Evolutionary conservation across 441 rosid genomes (phyloP), one percentile per base, ranked within the genome.

Genomic region (Lepidium campestre): DNA sequence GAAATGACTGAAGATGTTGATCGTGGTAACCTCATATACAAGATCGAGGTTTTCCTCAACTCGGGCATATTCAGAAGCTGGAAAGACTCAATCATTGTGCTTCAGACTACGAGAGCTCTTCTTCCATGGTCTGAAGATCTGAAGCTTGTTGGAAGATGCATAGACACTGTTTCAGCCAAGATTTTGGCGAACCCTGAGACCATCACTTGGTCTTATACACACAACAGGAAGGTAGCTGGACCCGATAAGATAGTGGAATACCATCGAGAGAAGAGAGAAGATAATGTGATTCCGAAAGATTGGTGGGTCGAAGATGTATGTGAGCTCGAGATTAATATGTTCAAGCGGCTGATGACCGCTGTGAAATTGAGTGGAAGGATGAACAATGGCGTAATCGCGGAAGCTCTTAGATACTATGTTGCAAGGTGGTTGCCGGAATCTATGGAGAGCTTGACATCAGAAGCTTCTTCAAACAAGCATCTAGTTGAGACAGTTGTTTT

Each of bases 301-400:
- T 94, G 98, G 99, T 94, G 99, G 99, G 93, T 89, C 3, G 99
- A 94, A 85, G 99, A 91, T 82, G 66, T 87, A 13, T 88, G 91
- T 50, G 99, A 89, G 72, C 83, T 94, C 6, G 96, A 91, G 55
- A 79, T 91, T 56, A 88, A 85, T 79, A 80, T 86, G 59, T 94
- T 84, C 68, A 84, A 91, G 78, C 76, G 79, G 70, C 88, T 91
- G n/a, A 84, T 94, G 71, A 35, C 72, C 52, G 71, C 80, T 67
- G 85, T 89, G 50, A 94, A 81, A 64, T 86, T 90, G 0, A 94
- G 91, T 74, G 98, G 94, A 55, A 84, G 90, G 71, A 89, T 91
- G 90, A 90, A 84, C 39, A 76, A 83, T 32, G 54, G 67, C 1
- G 85, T 86, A 18, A 82, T 94, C 41, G 92, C 79, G 5, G 99